Conservation (phyloP, 208 protist genomes). For the Vickermania spadyakhi region DNA sequence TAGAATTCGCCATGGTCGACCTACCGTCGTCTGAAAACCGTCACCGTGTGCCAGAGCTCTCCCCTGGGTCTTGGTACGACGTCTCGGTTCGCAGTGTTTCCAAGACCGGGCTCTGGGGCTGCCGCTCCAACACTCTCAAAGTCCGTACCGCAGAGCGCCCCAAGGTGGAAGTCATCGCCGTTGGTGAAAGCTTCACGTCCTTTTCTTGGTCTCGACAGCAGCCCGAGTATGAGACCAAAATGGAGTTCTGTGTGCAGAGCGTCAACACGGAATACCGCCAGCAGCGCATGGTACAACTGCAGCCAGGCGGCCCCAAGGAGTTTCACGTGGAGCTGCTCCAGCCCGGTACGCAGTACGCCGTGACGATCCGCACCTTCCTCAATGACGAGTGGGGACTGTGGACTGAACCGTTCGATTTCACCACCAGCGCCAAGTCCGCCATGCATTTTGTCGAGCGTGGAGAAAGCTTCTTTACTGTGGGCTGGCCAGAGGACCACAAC, state of each 20-base stretch:
- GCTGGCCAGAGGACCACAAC: constrained; percentile 24
- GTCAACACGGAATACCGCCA: constrained; percentile 38
- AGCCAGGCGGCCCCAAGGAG: constrained; percentile 16
- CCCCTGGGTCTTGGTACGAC: constrained; percentile 55
- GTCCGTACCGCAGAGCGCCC: constrained; percentile 58
- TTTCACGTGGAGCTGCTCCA: constrained; percentile 60
- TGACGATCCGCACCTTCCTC: constrained; percentile 61
- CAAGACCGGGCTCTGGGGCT: constrained; percentile 60
- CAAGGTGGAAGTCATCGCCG: constrained; percentile 25
- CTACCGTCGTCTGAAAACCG: constrained; percentile 14
- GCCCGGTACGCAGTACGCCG: constrained; percentile 50
- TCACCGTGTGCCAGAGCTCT: constrained; percentile 49
- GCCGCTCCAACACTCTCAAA: constrained; percentile 40
- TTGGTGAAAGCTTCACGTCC: constrained; percentile 77
- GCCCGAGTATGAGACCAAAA: constrained; percentile 49
- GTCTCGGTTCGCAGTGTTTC: constrained; percentile 65
- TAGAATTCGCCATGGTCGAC: constrained; percentile 12
- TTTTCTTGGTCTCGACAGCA: constrained; percentile 53
- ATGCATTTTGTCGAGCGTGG: constrained; percentile 70
- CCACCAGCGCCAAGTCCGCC: constrained; percentile 24
- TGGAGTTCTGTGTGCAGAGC: constrained; percentile 63
- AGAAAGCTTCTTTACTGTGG: constrained; percentile 81
- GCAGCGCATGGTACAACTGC: constrained; percentile 17
- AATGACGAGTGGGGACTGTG: constrained; percentile 79
- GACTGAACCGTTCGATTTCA: constrained; percentile 59